Percentiles rank a stretch among this genome's conserved stretches.
These are phyloP conservation scores for Venturia carpophila DNA, from an alignment of 2,329 filamentous ascomycete genomes.

Conservation along the genomic window DNA sequence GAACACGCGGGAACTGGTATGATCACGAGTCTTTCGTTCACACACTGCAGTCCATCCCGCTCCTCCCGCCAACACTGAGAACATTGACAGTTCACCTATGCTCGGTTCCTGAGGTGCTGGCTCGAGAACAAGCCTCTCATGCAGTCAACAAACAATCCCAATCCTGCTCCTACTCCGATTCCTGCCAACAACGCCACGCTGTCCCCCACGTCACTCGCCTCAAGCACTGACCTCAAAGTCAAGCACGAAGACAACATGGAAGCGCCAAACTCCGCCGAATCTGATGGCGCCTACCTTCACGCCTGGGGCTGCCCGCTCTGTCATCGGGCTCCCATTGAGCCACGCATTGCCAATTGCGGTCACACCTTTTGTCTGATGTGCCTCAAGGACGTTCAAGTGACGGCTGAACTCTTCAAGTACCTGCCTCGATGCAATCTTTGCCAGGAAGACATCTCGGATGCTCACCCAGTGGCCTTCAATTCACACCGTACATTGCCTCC, in stretches of 20 bases:
- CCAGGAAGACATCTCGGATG: not conserved
- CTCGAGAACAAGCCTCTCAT: not conserved
- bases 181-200: not conserved
- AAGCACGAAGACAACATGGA: not conserved
- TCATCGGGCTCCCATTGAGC: slow-evolving; percentile 1
- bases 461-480: not conserved
- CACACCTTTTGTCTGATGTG: slow-evolving; percentile 5
- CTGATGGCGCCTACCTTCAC: not conserved
- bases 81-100: slow-evolving; percentile 2
- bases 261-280: not conserved
- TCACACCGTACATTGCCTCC: not conserved
- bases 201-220: not conserved
- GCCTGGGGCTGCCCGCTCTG: slow-evolving; percentile 4
- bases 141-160: not conserved
- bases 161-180: too few relatives aligned
- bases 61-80: not conserved
- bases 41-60: not conserved
- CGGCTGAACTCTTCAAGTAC: slow-evolving; percentile 13
- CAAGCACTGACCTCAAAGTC: slow-evolving; percentile 1
- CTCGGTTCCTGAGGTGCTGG: not conserved
- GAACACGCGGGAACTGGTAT: not conserved
- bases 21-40: not conserved
- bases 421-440: slow-evolving; percentile 4
- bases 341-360: slow-evolving; percentile 4
- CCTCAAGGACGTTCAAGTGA: slow-evolving; percentile 2